Conservation (phyloP, 352 stramenopile species). For the Saprolegnia parasitica region DNA sequence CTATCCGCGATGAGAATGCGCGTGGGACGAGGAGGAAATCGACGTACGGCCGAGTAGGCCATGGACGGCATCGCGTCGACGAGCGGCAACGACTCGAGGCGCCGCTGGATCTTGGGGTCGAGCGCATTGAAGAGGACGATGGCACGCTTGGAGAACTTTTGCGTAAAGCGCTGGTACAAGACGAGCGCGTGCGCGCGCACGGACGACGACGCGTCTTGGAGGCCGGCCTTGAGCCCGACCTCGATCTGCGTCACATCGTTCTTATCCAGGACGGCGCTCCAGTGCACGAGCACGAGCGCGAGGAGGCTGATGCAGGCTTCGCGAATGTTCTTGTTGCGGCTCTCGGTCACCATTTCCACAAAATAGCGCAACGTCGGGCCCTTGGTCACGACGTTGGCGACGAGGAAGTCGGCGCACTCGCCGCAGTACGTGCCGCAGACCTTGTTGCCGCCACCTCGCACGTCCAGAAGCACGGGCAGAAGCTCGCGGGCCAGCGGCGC, state of each 20-base stretch:
- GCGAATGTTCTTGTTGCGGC: slow-evolving; percentile 80
- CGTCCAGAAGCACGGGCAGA: slow-evolving; percentile 65
- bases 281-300: slow-evolving; percentile 44
- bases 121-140: slow-evolving; percentile 56
- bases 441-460: slow-evolving; percentile 78
- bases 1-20: not conserved
- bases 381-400: slow-evolving; percentile 64
- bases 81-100: slow-evolving; percentile 57
- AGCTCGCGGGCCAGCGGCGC: slow-evolving; percentile 68
- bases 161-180: slow-evolving; percentile 66
- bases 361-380: slow-evolving; percentile 66
- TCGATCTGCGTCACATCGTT: slow-evolving; percentile 77
- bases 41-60: slow-evolving; percentile 17
- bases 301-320: slow-evolving; percentile 66
- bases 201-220: slow-evolving; percentile 75
- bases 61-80: not conserved
- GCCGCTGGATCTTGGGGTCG: slow-evolving; percentile 80
- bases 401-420: slow-evolving; percentile 66
- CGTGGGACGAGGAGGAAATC: not conserved
- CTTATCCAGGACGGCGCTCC: slow-evolving; percentile 75
- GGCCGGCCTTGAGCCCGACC: slow-evolving; percentile 55
- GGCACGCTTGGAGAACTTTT: slow-evolving; percentile 72
- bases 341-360: slow-evolving; percentile 66
- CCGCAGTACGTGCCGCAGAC: slow-evolving; percentile 75
- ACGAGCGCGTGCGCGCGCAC: slow-evolving; percentile 62